Percentiles rank a stretch among this genome's conserved stretches.
These are phyloP conservation scores for Termitomyces sp. DNA, from an alignment of 768 basidiomycete species.

Conservation along the genomic window DNA sequence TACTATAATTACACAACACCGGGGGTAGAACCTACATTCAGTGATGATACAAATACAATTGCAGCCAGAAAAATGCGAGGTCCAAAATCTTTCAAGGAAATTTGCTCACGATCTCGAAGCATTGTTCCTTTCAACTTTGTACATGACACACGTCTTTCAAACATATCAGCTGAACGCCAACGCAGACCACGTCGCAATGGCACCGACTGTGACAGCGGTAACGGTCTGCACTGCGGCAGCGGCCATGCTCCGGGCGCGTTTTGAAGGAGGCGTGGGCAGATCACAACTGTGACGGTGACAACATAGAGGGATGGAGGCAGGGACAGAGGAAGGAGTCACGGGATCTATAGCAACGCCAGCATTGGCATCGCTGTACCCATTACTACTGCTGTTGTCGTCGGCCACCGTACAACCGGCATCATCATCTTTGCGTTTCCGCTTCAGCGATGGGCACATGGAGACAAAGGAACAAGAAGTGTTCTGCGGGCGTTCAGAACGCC, in stretches of 20 bases:
- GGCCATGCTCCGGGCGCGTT: constrained; percentile 42
- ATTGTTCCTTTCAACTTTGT: neutral
- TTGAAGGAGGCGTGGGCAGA: constrained; percentile 20
- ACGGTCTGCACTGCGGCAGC: constrained; percentile 50
- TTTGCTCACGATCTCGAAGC: neutral
- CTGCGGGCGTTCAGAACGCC: constrained; percentile 20
- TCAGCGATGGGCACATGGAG: constrained; percentile 30
- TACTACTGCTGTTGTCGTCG: neutral
- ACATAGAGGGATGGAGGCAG: neutral
- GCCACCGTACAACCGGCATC: constrained; percentile 19
- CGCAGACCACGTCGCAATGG: constrained; percentile 68
- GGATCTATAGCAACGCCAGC: constrained; percentile 10
- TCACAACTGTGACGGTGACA: neutral
- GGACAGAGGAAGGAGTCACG: neutral
- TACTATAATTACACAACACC: neutral
- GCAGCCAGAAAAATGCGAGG: neutral
- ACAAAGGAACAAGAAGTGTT: constrained; percentile 17
- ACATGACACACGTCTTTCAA: neutral
- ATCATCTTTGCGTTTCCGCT: constrained; percentile 50
- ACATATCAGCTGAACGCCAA: constrained; percentile 50
- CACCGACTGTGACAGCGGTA: constrained; percentile 59
- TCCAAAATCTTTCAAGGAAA: neutral
- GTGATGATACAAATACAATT: neutral
- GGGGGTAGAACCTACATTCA: neutral
- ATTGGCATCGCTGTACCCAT: constrained; percentile 12